Evolutionary conservation across 345 rosid genomes (phyloP), one percentile per base, ranked within the genome.

Genomic region (Boechera retrofracta): DNA sequence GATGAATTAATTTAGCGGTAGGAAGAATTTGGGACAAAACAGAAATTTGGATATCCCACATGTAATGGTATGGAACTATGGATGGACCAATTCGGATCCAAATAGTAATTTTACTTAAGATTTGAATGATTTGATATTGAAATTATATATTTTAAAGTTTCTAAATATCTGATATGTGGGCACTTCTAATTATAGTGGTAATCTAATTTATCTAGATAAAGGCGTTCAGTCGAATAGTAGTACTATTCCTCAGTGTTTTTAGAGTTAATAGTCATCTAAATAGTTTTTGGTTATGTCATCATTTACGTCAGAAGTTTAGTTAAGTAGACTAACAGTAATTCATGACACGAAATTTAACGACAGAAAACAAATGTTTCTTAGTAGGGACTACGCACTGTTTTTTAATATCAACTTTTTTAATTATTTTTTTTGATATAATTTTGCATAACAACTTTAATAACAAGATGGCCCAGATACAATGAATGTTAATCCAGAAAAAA

Each of bases 391-490:
- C 3, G 49, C 78, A 56, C 65, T 55, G 26, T 65, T 74, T 12
- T 10, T 41, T 3, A 2, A 7, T 11, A 65, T 74, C 36, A 74
- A 42, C 21, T 64, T 64, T 41, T 10, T 10, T 4, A 1, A 28
- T 21, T 21, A 21, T 21, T 21, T 21, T 13, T 1, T 62, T 28
- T 38, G 0, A 51, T 49, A 61, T 28, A 52, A 8, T 53, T 72
- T 56, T 64, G 45, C 8, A 42, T 9, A 73, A 36, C 39, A 71
- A 72, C 76, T 62, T 51, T 72, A 72, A 18, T 6, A 51, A 16
- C 52, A 60, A 42, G 31, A 49, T 72, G 69, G 61, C 15, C 62
- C 76, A 62, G 38, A 49, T 28, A 61, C 21, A 62, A 61, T 72
- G 44, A 62, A 38, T 44, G 4, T 61, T 10, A 64, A 39, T 39